Percentiles rank a stretch among this genome's conserved stretches.
Conservation (phyloP, 148 eudicot genomes). For the Beta vulgaris region DNA sequence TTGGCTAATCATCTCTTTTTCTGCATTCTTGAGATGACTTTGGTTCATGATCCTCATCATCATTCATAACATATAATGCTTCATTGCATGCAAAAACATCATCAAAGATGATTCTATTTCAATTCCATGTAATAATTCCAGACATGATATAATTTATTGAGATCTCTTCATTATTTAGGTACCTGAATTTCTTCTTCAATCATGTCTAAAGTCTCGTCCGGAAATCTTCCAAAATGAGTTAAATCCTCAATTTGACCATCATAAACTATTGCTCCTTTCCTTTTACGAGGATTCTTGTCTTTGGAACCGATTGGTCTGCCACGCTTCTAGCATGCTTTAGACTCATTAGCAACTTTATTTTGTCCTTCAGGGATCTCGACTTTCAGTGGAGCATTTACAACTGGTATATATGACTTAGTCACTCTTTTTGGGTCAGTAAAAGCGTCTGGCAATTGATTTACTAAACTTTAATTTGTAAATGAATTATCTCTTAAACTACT, state of each 20-base stretch:
- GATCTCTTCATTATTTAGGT: too few relatives aligned
- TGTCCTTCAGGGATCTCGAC: too few relatives aligned
- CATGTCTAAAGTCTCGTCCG: too few relatives aligned
- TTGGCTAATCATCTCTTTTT: too few relatives aligned
- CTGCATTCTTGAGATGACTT: not conserved
- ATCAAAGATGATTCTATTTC: not conserved
- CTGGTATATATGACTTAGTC: too few relatives aligned
- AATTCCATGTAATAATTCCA: not conserved
- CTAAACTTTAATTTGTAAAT: not conserved
- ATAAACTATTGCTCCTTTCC: not conserved
- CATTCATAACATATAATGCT: not conserved
- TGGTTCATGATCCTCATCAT: not conserved
- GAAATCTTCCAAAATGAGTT: too few relatives aligned
- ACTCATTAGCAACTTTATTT: too few relatives aligned
- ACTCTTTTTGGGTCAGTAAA: not conserved
- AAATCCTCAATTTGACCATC: too few relatives aligned
- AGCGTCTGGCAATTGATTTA: not conserved
- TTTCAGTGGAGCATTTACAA: too few relatives aligned
- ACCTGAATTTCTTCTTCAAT: too few relatives aligned
- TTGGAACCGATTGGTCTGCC: constrained; percentile 5
- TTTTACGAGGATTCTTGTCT: not conserved
- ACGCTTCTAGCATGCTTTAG: not conserved
- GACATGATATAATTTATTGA: too few relatives aligned
- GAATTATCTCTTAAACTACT: not conserved
- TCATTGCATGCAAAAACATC: too few relatives aligned